These are phyloP conservation scores for Backusella luteola DNA, from an alignment of 192 early-diverging fungal species.

Conservation along the genomic window DNA sequence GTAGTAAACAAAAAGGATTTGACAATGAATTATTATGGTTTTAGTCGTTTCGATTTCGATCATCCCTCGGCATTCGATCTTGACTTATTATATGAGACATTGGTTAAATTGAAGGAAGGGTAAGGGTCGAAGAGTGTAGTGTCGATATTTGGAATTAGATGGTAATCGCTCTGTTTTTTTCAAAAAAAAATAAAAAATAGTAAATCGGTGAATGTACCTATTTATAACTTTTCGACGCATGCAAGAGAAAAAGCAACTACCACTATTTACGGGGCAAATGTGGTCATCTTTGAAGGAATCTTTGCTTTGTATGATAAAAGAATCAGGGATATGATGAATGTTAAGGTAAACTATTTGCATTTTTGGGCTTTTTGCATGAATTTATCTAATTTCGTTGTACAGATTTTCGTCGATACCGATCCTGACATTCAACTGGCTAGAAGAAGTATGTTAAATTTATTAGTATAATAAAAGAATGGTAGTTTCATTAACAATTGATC, in stretches of 20 bases:
- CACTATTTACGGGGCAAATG: constrained; percentile 90
- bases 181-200: constrained; percentile 16
- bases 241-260: constrained; percentile 69
- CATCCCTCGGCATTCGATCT: constrained; percentile 91
- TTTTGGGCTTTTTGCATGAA: not conserved
- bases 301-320: constrained; percentile 90
- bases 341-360: constrained; percentile 47
- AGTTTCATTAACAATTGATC: not conserved
- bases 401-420: constrained; percentile 95
- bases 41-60: constrained; percentile 89
- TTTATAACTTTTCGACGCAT: constrained; percentile 92
- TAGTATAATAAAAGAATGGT: not conserved
- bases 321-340: constrained; percentile 81
- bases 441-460: constrained; percentile 54
- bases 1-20: not conserved
- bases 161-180: not conserved
- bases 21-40: not conserved
- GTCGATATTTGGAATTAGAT: not conserved
- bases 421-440: constrained; percentile 88
- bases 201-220: constrained; percentile 76
- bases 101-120: constrained; percentile 80
- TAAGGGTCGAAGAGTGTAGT: not conserved
- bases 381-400: not conserved
- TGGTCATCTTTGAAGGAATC: constrained; percentile 97
- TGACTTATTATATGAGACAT: constrained; percentile 66